These are phyloP conservation scores for Aspergillus aculeatus DNA, from an alignment of 2,329 filamentous ascomycete genomes.

Conservation along the genomic window DNA sequence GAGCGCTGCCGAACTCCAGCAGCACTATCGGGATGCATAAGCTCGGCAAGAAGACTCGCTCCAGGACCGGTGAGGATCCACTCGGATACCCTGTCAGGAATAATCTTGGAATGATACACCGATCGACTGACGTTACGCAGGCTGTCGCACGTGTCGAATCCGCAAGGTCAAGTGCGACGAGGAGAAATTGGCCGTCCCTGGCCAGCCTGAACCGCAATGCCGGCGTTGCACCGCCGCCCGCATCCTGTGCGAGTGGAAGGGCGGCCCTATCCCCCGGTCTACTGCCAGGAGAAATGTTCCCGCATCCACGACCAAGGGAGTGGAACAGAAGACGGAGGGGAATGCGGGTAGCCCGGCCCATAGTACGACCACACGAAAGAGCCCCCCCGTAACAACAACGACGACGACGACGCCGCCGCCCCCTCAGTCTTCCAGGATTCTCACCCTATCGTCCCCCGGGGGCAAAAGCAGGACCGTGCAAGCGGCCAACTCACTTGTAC, in stretches of 20 bases:
- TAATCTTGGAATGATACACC: background rate
- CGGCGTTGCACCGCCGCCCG: slow-evolving; percentile 22
- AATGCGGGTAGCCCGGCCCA: background rate
- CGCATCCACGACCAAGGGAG: background rate
- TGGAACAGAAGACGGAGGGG: background rate
- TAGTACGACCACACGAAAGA: background rate
- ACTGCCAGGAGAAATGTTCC: background rate
- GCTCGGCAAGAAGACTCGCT: slow-evolving; percentile 24
- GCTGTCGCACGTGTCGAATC: slow-evolving; percentile 31
- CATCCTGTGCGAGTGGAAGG: slow-evolving; percentile 29
- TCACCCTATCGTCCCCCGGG: slow-evolving; percentile 12
- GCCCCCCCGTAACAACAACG: background rate
- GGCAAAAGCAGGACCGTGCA: slow-evolving; percentile 13
- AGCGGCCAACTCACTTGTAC: slow-evolving; percentile 23
- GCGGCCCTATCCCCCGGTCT: slow-evolving; percentile 23
- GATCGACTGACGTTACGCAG: slow-evolving; percentile 11
- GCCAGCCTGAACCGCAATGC: slow-evolving; percentile 25
- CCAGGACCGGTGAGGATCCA: slow-evolving; percentile 27
- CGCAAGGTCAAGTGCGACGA: slow-evolving; percentile 35
- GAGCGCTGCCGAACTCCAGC: background rate
- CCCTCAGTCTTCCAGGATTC: background rate
- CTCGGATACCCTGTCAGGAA: background rate
- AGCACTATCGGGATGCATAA: slow-evolving; percentile 19
- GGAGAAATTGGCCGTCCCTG: slow-evolving; percentile 20
- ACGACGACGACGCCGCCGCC: background rate